Conservation (phyloP, 2,329 filamentous ascomycete genomes). For the Ilyonectria sp. region DNA sequence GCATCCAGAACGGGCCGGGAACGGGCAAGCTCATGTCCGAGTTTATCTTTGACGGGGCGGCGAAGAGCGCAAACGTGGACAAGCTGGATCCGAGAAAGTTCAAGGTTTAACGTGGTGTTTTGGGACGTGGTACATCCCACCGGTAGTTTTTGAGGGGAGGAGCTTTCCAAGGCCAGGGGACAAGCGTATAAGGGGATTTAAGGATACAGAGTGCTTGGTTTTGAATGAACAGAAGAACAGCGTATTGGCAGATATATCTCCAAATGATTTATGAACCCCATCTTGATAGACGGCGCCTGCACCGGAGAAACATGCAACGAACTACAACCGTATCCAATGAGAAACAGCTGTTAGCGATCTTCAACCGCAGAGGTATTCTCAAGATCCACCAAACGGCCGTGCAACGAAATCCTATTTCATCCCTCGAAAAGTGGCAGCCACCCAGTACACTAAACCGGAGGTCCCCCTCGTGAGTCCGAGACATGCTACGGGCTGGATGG, state of each 20-base stretch:
- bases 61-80: constrained; percentile 77
- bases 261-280: constrained; percentile 3
- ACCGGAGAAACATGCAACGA: no score
- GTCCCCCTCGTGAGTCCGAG: no score
- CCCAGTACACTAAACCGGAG: no score
- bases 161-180: neutral
- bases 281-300: neutral
- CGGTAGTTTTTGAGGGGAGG: neutral
- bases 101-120: constrained; percentile 60
- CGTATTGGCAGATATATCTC: neutral
- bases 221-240: no score
- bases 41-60: constrained; percentile 80
- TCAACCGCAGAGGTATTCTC: no score
- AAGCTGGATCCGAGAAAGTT: constrained; percentile 78
- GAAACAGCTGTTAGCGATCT: no score
- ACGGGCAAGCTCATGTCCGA: constrained; percentile 88
- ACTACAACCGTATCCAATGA: no score
- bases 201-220: neutral
- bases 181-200: neutral
- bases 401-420: no score
- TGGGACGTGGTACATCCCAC: neutral
- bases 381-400: no score
- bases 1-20: constrained; percentile 94
- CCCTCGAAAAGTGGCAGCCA: no score
- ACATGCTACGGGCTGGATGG: no score